These are phyloP conservation scores for Erythrophleum fordii DNA, from an alignment of 306 rosid species.

Conservation along the genomic window DNA sequence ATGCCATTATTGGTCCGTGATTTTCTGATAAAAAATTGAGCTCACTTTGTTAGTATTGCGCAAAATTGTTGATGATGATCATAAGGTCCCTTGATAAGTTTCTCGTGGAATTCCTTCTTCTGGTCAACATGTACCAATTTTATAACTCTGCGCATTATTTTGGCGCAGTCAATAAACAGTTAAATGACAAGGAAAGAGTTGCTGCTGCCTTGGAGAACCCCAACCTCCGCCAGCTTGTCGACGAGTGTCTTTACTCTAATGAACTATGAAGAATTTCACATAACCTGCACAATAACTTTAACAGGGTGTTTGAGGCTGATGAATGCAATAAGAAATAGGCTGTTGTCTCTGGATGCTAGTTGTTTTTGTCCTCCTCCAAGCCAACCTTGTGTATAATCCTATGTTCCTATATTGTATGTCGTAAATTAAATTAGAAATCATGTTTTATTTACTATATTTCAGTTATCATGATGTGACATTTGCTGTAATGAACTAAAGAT, in stretches of 20 bases:
- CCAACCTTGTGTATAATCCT: conserved; percentile 12
- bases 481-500: conserved; percentile 9
- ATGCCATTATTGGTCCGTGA: background rate
- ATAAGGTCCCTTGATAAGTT: background rate
- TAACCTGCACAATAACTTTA: conserved; percentile 34
- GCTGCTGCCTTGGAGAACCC: conserved; percentile 98
- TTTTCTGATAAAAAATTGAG: background rate
- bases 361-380: conserved; percentile 16
- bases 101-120: conserved; percentile 25
- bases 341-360: conserved; percentile 17
- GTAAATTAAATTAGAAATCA: conserved; percentile 33
- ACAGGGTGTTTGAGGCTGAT: conserved; percentile 35
- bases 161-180: conserved; percentile 85
- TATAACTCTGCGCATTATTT: conserved; percentile 20
- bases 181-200: conserved; percentile 93
- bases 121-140: conserved; percentile 23
- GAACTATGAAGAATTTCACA: conserved; percentile 65
- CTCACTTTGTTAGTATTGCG: background rate
- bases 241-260: conserved; percentile 85
- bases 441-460: background rate
- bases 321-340: conserved; percentile 40
- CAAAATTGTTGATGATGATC: background rate
- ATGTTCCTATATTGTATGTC: conserved; percentile 11
- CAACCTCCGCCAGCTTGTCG: conserved; percentile 95
- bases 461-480: background rate